Evolutionary conservation across 179 eudicot species (phyloP).

Genomic region (Nepenthes alata): DNA sequence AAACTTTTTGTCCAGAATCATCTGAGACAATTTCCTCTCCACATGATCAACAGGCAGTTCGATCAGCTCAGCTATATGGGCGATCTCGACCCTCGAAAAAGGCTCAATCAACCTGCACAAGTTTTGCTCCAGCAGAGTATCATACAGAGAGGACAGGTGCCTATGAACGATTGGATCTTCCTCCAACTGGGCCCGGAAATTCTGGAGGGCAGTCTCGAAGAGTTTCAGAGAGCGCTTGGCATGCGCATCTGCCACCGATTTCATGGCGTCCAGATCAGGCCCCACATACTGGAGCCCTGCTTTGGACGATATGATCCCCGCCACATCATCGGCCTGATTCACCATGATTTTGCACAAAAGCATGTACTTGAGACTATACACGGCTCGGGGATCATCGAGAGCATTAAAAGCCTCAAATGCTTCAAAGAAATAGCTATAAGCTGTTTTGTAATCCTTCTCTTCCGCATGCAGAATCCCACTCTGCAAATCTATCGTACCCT

Average conservation of each 20-base stretch:
- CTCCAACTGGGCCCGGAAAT: conserved; percentile 59
- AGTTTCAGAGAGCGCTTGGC: conserved; percentile 68
- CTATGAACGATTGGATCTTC: conserved; percentile 86
- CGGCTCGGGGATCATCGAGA: conserved; percentile 75
- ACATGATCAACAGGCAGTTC: conserved; percentile 74
- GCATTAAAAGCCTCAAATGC: conserved; percentile 91
- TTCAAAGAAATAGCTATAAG: conserved; percentile 77
- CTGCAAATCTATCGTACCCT: conserved; percentile 80
- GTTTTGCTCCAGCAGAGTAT: conserved; percentile 83
- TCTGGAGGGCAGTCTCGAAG: conserved; percentile 61
- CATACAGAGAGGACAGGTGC: conserved; percentile 73
- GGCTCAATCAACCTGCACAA: conserved; percentile 91
- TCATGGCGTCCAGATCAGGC: conserved; percentile 90
- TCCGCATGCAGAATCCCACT: conserved; percentile 93
- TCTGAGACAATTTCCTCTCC: conserved; percentile 83
- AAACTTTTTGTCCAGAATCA: conserved; percentile 87
- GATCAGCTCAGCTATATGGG: conserved; percentile 74
- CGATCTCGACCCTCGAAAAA: conserved; percentile 74
- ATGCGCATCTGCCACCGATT: conserved; percentile 81
- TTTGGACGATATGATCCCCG: conserved; percentile 77
- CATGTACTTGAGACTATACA: conserved; percentile 86
- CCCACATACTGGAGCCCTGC: conserved; percentile 79
- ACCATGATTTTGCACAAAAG: conserved; percentile 90
- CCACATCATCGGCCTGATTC: conserved; percentile 82
- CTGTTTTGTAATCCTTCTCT: conserved; percentile 87